Percentiles rank a stretch among this genome's conserved stretches.
phyloP scores from a whole-genome alignment of 495 filamentous ascomycete species.

The Penicillium chermesinum region DNA sequence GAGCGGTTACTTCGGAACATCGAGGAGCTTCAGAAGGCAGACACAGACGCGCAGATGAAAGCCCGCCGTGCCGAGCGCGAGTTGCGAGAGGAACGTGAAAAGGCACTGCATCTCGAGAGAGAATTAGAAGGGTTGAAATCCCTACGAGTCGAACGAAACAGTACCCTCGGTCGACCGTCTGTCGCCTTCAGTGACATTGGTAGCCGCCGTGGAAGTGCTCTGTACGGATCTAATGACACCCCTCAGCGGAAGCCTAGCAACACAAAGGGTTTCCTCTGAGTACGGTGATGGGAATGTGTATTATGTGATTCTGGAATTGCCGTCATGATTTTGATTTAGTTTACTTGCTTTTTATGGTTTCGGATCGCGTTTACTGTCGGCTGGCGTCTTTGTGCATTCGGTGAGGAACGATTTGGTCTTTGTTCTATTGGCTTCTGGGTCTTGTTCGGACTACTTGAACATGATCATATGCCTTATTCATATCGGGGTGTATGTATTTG shows the following conservation, averaged over 20 bases:
- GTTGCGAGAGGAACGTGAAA: conserved; percentile 83
- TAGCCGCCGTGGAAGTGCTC: conserved; percentile 38
- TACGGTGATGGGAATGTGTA: conserved; percentile 12
- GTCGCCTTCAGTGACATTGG: conserved; percentile 37
- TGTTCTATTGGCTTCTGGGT: background rate
- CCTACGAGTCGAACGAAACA: conserved; percentile 58
- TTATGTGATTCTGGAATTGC: conserved; percentile 17
- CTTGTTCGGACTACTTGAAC: conserved; percentile 19
- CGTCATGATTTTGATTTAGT: conserved; percentile 9
- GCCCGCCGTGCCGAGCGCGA: conserved; percentile 85
- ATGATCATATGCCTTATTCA: conserved; percentile 7
- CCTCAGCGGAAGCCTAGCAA: conserved; percentile 46
- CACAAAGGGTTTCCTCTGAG: conserved; percentile 47
- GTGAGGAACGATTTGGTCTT: conserved; percentile 12
- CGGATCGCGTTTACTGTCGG: background rate
- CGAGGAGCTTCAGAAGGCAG: conserved; percentile 85
- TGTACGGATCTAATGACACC: conserved; percentile 31
- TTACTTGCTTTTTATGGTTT: conserved; percentile 4
- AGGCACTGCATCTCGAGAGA: conserved; percentile 71
- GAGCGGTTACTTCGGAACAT: conserved; percentile 84
- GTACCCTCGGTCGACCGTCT: conserved; percentile 28
- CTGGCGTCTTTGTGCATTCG: conserved; percentile 21
- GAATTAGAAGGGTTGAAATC: conserved; percentile 85
- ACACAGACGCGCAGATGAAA: conserved; percentile 71
- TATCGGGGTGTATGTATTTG: conserved; percentile 10